These are phyloP conservation scores for Suillus subalutaceus DNA, from an alignment of 768 basidiomycete genomes.

Conservation along the genomic window DNA sequence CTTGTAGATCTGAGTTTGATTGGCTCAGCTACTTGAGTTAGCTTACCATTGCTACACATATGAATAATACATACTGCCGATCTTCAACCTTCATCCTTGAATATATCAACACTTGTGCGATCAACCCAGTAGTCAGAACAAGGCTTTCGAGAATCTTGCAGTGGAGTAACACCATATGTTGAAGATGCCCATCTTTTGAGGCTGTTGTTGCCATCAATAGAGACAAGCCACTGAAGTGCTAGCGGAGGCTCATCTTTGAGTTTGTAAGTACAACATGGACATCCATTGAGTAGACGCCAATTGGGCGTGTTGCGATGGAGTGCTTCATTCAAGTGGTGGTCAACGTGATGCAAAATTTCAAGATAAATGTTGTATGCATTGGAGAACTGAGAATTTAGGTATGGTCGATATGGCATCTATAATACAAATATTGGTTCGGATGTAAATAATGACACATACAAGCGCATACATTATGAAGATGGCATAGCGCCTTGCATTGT, in stretches of 20 bases:
- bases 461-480: too few species aligned
- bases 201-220: too few species aligned
- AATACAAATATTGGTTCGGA: not conserved
- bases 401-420: conserved; percentile 2
- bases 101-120: not conserved
- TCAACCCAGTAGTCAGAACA: conserved; percentile 7
- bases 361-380: conserved; percentile 16
- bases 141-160: not conserved
- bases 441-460: not conserved
- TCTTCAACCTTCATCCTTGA: not conserved
- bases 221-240: not conserved
- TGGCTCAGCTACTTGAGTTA: not conserved
- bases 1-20: not conserved
- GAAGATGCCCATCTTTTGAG: not conserved
- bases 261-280: conserved; percentile 15
- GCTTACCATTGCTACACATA: not conserved
- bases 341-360: conserved; percentile 7
- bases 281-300: conserved; percentile 15
- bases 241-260: not conserved
- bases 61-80: not conserved
- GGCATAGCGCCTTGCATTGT: too few species aligned
- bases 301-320: conserved; percentile 7
- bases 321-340: conserved; percentile 5
- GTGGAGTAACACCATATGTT: not conserved
- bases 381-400: not conserved